Evolutionary conservation across 345 rosid species (phyloP).

Genomic region (Mallotus nudiflorus): DNA sequence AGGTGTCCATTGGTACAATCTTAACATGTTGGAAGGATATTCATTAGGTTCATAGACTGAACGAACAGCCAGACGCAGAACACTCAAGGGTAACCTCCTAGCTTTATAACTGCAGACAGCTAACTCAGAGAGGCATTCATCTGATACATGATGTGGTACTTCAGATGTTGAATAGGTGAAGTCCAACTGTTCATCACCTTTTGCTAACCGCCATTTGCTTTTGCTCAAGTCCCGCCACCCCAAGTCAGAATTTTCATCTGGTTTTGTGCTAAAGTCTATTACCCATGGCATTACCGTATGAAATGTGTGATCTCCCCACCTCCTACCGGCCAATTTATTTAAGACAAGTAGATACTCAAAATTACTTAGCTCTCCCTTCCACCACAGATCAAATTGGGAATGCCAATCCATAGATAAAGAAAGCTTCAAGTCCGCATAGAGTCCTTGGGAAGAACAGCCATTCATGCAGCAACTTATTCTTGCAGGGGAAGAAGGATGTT

Average conservation of each 20-base stretch:
- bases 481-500: slow-evolving; percentile 25
- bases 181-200: slow-evolving; percentile 97
- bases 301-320: slow-evolving; percentile 95
- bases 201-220: slow-evolving; percentile 95
- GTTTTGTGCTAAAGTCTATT: slow-evolving; percentile 80
- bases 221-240: slow-evolving; percentile 95
- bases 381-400: slow-evolving; percentile 68
- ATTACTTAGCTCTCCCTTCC: slow-evolving; percentile 85
- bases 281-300: slow-evolving; percentile 98
- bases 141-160: slow-evolving; percentile 92
- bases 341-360: slow-evolving; percentile 83
- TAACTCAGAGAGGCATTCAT: slow-evolving; percentile 95
- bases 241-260: slow-evolving; percentile 64
- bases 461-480: slow-evolving; percentile 43
- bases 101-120: slow-evolving; percentile 99
- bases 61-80: slow-evolving; percentile 85
- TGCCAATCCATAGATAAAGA: slow-evolving; percentile 60
- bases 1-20: slow-evolving; percentile 98
- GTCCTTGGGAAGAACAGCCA: slow-evolving; percentile 51
- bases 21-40: slow-evolving; percentile 91
- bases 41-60: slow-evolving; percentile 96
- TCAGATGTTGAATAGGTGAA: slow-evolving; percentile 90
- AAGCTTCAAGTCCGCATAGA: slow-evolving; percentile 66
- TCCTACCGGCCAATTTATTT: slow-evolving; percentile 84
- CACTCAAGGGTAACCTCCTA: slow-evolving; percentile 83